phyloP scores from a whole-genome alignment of 768 basidiomycete genomes.

The Lactarius sp. region DNA sequence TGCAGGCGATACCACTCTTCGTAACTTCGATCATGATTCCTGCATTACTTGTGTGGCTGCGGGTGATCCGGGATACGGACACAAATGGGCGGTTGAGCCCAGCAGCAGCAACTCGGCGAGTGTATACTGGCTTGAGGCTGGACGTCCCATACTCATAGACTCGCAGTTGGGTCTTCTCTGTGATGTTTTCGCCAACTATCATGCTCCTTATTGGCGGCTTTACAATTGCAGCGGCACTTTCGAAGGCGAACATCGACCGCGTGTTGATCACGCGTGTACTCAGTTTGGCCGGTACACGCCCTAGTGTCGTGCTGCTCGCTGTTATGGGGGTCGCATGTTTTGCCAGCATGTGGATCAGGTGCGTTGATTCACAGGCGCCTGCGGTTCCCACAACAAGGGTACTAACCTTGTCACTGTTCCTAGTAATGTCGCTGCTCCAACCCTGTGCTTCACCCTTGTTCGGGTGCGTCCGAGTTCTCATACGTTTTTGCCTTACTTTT shows the following conservation, averaged over 20 bases:
- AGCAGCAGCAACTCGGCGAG: slow-evolving; percentile 77
- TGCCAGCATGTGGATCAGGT: slow-evolving; percentile 99
- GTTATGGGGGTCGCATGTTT: slow-evolving; percentile 98
- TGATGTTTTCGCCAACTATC: slow-evolving; percentile 97
- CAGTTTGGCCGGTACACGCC: slow-evolving; percentile 83
- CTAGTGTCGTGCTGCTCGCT: slow-evolving; percentile 80
- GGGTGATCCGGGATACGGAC: slow-evolving; percentile 63
- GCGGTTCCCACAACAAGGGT: background rate
- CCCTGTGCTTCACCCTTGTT: slow-evolving; percentile 93
- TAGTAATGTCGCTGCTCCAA: slow-evolving; percentile 96
- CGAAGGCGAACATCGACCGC: slow-evolving; percentile 92
- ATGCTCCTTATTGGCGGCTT: slow-evolving; percentile 98
- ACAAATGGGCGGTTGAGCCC: slow-evolving; percentile 49
- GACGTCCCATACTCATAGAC: slow-evolving; percentile 1
- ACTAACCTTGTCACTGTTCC: slow-evolving; percentile 2
- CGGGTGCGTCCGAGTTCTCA: slow-evolving; percentile 49
- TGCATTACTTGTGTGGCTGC: slow-evolving; percentile 77
- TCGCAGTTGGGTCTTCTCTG: slow-evolving; percentile 79
- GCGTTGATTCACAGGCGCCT: slow-evolving; percentile 6
- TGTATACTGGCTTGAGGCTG: slow-evolving; percentile 17
- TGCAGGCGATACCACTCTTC: slow-evolving; percentile 92
- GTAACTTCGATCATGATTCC: slow-evolving; percentile 94
- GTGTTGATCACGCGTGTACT: slow-evolving; percentile 88
- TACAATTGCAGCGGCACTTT: slow-evolving; percentile 93
- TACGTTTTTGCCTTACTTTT: slow-evolving; percentile 1